Percentiles rank a stretch among this genome's conserved stretches.
phyloP scores from a whole-genome alignment of 2,329 filamentous ascomycete species.

The Zymoseptoria tritici region DNA sequence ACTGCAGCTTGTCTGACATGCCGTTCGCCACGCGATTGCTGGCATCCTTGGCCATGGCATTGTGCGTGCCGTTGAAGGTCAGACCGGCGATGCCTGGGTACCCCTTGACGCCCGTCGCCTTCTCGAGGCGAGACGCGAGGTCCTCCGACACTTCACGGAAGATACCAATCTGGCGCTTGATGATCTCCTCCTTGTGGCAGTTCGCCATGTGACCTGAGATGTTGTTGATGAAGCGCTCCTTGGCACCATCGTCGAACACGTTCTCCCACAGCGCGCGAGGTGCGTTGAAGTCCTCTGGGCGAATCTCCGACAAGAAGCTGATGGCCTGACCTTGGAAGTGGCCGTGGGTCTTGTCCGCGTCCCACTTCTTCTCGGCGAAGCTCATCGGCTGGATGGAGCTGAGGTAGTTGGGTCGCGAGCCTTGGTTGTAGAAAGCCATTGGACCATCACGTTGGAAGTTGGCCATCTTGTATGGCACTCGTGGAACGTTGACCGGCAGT shows the following conservation, averaged over 20 bases:
- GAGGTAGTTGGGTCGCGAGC: constrained; percentile 51
- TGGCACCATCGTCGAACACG: constrained; percentile 53
- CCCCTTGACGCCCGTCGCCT: constrained; percentile 55
- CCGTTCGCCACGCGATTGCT: constrained; percentile 46
- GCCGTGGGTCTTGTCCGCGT: constrained; percentile 45
- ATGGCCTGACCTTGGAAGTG: constrained; percentile 44
- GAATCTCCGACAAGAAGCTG: constrained; percentile 46
- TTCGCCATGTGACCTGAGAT: constrained; percentile 55
- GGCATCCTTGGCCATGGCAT: constrained; percentile 49
- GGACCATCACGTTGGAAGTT: constrained; percentile 67
- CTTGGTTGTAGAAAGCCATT: constrained; percentile 63
- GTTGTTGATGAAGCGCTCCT: constrained; percentile 53
- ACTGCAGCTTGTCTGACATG: constrained; percentile 24
- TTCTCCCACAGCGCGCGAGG: constrained; percentile 54
- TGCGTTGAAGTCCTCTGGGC: constrained; percentile 48
- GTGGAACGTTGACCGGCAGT: constrained; percentile 46
- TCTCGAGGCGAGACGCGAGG: constrained; percentile 52
- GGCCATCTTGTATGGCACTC: constrained; percentile 49
- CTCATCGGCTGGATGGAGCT: constrained; percentile 46
- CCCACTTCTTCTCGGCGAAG: constrained; percentile 41
- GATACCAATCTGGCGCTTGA: constrained; percentile 59
- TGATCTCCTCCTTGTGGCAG: constrained; percentile 51
- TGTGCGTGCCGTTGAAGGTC: constrained; percentile 54
- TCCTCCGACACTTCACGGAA: constrained; percentile 57
- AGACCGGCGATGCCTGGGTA: constrained; percentile 51